Evolutionary conservation across 768 basidiomycete genomes (phyloP), one percentile per base, ranked within the genome.

Genomic region (Russula earlei): DNA sequence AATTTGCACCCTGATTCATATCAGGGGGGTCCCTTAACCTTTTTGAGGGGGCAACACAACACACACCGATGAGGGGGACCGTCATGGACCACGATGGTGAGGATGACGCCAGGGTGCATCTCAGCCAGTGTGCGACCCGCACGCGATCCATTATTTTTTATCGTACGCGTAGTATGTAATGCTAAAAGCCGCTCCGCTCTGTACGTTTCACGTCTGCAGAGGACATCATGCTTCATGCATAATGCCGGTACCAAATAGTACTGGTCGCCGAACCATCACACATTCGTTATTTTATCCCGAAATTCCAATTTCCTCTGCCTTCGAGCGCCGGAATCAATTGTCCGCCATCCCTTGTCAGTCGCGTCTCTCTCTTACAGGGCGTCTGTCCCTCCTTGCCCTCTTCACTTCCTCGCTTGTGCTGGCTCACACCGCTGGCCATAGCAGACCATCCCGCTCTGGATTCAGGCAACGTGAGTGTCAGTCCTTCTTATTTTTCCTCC

Each of bases 241-340:
- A 31, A 47, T 58, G 52, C 56, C 57, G 57, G 57, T 40, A 58
- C 57, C 47, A 58, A 58, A 58, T 58, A 58, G 57, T 58, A 58
- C 57, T 58, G 57, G 57, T 58, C 57, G 57, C 57, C 57, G 57
- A 58, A 29, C 31, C 49, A 47, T 58, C 56, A 48, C 40, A 20
- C 36, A 52, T 60, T 57, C 59, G 48, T 58, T 55, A 58, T 52
- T 49, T 52, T 45, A 12, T 53, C 46, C 59, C 58, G 58, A 56
- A 56, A 47, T 53, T 57, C n/a, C 55, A 49, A 54, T 57, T 63
- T 54, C 43, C 43, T 49, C 51, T 36, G 46, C 49, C 47, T 29
- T 49, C n/a, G 36, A 53, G 52, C 57, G 57, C 57, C 57, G 52
- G 57, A 54, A 49, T 36, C 52, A 44, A 24, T 58, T 49, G 47